Evolutionary conservation across 495 filamentous ascomycete genomes (phyloP), one percentile per base, ranked within the genome.

Genomic region (Tuber microsphaerosporum): DNA sequence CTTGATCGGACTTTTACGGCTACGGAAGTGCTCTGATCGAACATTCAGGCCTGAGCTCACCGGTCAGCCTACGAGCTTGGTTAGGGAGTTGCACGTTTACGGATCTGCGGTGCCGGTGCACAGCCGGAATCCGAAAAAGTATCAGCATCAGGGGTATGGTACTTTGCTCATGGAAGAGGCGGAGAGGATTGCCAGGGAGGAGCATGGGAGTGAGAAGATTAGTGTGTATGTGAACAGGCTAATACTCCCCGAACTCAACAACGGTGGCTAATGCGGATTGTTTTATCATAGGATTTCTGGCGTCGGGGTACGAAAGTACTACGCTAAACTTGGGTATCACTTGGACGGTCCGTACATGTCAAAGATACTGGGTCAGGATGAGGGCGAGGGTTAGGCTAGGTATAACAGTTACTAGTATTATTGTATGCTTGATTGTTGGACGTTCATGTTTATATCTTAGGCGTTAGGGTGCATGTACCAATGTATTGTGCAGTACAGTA

Each of bases 101-200:
- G 95, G 95, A 20, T 93, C 92, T 73, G 95, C 95, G 1, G 95
- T 99, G 16, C 95, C 95, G 1, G 90, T 99, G 73, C 95, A 99
- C 83, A 94, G 92, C 16, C 87, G 95, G 74, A 94, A 98, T 82
- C 92, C 94, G 14, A 89, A 90, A 82, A 99, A 99, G 84, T 98
- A 97, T 85, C 95, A 99, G 86, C 95, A 99, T 85, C 96, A 97
- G 82, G 95, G 95, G 0, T 99, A 96, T 80, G 95, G 95, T 41
- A 98, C 96, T 4, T 84, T 99, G 74, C 81, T 99, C 73, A 99
- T 99, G 95, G 95, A 98, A 83, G 94, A 97, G 85, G 95, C 95
- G 1, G 96, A 99, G 84, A 87, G 93, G 69, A 98, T 99, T 78
- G 94, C 95, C 0, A 88, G 93, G 69, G 90, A 97, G 73, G 95